These are phyloP conservation scores for Astrothelium macrocarpum DNA, from an alignment of 495 filamentous ascomycete species.

Conservation along the genomic window DNA sequence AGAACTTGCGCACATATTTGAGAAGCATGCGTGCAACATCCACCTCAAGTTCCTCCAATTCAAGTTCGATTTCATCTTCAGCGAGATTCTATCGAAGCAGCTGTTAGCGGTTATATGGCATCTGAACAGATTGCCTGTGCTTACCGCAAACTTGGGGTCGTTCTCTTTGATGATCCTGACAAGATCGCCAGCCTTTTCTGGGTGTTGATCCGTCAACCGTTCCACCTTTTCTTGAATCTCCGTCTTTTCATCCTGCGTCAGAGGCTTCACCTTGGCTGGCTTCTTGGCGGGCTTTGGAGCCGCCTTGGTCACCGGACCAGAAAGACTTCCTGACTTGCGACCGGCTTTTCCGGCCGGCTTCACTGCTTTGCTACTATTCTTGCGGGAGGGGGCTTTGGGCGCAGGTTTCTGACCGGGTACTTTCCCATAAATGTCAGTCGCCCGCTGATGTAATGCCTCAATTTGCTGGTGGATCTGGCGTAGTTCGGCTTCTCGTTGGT, in stretches of 20 bases:
- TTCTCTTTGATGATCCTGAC: slow-evolving; percentile 87
- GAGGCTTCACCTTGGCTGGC: slow-evolving; percentile 19
- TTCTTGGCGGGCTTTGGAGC: slow-evolving; percentile 18
- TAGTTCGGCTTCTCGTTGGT: slow-evolving; percentile 44
- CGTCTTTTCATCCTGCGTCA: slow-evolving; percentile 73
- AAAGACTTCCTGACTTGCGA: slow-evolving; percentile 33
- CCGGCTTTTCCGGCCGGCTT: slow-evolving; percentile 43
- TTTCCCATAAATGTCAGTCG: slow-evolving; percentile 28
- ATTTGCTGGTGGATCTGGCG: slow-evolving; percentile 58
- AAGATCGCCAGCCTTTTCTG: slow-evolving; percentile 62
- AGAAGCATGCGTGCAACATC: slow-evolving; percentile 67
- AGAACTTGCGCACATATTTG: slow-evolving; percentile 56
- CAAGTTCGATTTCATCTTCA: slow-evolving; percentile 80
- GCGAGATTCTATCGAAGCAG: slow-evolving; percentile 46
- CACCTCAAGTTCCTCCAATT: slow-evolving; percentile 74
- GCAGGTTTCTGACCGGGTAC: slow-evolving; percentile 44
- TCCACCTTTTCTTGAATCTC: slow-evolving; percentile 73
- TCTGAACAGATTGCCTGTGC: slow-evolving; percentile 4
- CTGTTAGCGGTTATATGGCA: neutral
- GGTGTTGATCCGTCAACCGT: slow-evolving; percentile 45
- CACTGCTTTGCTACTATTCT: slow-evolving; percentile 38
- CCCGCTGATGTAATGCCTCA: slow-evolving; percentile 39
- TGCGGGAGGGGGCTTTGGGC: slow-evolving; percentile 26
- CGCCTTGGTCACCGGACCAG: slow-evolving; percentile 8
- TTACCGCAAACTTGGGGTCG: slow-evolving; percentile 63